Evolutionary conservation across 441 rosid species (phyloP), one percentile per base, ranked within the genome.

Genomic region (Erysimum pusillum): DNA sequence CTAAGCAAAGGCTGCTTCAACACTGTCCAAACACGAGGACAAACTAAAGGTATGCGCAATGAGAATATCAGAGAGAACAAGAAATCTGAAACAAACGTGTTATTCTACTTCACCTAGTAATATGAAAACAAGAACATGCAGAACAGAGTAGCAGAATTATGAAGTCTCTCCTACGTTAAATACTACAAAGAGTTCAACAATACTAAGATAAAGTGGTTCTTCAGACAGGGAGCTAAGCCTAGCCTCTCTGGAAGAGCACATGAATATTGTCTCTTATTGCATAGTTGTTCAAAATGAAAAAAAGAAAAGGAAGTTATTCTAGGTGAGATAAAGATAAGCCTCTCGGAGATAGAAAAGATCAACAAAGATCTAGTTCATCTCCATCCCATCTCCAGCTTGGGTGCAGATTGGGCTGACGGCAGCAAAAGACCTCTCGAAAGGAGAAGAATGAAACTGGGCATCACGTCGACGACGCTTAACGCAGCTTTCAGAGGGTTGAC

Each of bases 361-460:
- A 72, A 61, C 60, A 59, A 1, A 14, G 67, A 88, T 87, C 96
- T 91, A 94, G 91, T 86, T 92, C 87, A 82, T 75, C 61, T 94
- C 98, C 98, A 92, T 92, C 79, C 96, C 94, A 44, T 94, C 99
- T 79, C 96, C 94, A 66, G 88, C 91, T 73, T 85, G 97, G 88
- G 97, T 89, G 83, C 89, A 92, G 85, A 94, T 92, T 2, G 98
- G 97, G 83, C 85, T 87, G 81, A 88, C 94, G 82, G 94, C 85
- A 69, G 94, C 77, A 79, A 94, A 92, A 60, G 97, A 89, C 85
- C 92, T 92, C 93, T 91, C 97, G 17, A 94, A 92, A 64, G 98
- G 94, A 87, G 97, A 94, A 85, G 97, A 83, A 35, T 87, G 88
- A 72, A 83, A 78, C 78, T 93, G 91, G 1, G 86, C 86, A 83